These are phyloP conservation scores for Diaporthe amygdali DNA, from an alignment of 2,329 filamentous ascomycete species.

Conservation along the genomic window DNA sequence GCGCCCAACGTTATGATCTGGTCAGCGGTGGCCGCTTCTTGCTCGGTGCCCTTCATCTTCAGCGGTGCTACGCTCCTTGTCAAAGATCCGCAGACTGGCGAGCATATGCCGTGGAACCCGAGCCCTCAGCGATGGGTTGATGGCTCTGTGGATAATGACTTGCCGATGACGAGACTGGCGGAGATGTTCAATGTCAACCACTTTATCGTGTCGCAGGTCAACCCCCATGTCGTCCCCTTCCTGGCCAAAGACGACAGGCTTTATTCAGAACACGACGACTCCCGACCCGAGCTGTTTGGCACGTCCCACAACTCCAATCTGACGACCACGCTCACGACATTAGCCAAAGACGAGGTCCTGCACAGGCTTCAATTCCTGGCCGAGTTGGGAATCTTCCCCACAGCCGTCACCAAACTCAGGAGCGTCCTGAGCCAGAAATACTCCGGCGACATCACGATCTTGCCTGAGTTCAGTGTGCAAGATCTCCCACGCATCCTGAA, in stretches of 20 bases:
- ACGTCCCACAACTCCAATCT: conserved; percentile 16
- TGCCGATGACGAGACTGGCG: conserved; percentile 86
- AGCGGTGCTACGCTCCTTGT: conserved; percentile 78
- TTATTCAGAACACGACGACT: conserved; percentile 39
- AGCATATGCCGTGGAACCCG: conserved; percentile 83
- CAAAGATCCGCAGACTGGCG: conserved; percentile 82
- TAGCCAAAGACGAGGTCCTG: conserved; percentile 80
- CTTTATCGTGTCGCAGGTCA: conserved; percentile 96
- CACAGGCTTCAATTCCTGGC: conserved; percentile 82
- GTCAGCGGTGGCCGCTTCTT: conserved; percentile 96
- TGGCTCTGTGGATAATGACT: conserved; percentile 91
- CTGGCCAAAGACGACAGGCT: conserved; percentile 74
- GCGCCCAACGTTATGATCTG: conserved; percentile 94
- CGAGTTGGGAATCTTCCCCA: conserved; percentile 82
- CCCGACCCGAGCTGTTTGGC: conserved; percentile 47
- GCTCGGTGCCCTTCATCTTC: conserved; percentile 89
- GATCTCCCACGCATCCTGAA: conserved; percentile 79
- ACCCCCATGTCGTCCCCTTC: conserved; percentile 91
- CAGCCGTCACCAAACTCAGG: conserved; percentile 75
- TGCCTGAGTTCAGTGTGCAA: conserved; percentile 77
- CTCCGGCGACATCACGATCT: conserved; percentile 92
- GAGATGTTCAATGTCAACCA: conserved; percentile 99
- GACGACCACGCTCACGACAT: conserved; percentile 60
- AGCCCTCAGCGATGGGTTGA: conserved; percentile 89
- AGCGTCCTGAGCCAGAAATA: conserved; percentile 91